A percentile compares a stretch with the other conserved stretches of the same genome.
phyloP scores from a whole-genome alignment of 2,329 filamentous ascomycete species.

The Fusarium torulosum region DNA sequence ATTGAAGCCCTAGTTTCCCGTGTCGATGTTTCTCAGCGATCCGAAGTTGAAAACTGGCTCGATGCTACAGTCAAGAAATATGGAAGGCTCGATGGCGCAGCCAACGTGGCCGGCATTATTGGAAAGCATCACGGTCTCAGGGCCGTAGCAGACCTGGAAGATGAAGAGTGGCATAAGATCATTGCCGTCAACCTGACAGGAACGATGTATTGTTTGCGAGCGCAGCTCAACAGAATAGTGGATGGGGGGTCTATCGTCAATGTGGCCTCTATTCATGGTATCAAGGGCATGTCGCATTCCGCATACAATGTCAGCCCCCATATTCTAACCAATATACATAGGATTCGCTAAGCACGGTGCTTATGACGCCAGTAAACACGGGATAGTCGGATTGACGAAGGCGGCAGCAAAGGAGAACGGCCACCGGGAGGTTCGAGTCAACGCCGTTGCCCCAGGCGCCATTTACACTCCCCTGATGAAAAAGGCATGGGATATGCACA shows the following conservation, averaged over 20 bases:
- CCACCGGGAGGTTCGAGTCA: constrained; percentile 58
- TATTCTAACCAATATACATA: constrained; percentile 35
- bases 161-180: constrained; percentile 63
- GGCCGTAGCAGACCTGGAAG: constrained; percentile 58
- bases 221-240: constrained; percentile 56
- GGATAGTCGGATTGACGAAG: constrained; percentile 54
- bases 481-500: constrained; percentile 55
- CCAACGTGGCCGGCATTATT: constrained; percentile 67
- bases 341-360: constrained; percentile 54
- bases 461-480: constrained; percentile 65
- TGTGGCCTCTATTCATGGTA: constrained; percentile 60
- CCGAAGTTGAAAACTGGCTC: constrained; percentile 65
- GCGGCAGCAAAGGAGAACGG: constrained; percentile 58
- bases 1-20: constrained; percentile 53
- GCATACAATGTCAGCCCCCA: not conserved
- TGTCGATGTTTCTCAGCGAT: constrained; percentile 62
- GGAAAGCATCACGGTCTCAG: constrained; percentile 58
- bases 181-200: constrained; percentile 64
- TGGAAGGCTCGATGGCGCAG: constrained; percentile 66
- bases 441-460: constrained; percentile 62
- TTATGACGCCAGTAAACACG: constrained; percentile 58
- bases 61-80: constrained; percentile 60
- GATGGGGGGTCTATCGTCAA: constrained; percentile 70
- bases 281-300: constrained; percentile 57
- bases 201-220: constrained; percentile 64